Percentiles rank a stretch among this genome's conserved stretches.
Evolutionary conservation across 805 yeast species (phyloP).

Genomic region (Pichia nanzhaoensis): DNA sequence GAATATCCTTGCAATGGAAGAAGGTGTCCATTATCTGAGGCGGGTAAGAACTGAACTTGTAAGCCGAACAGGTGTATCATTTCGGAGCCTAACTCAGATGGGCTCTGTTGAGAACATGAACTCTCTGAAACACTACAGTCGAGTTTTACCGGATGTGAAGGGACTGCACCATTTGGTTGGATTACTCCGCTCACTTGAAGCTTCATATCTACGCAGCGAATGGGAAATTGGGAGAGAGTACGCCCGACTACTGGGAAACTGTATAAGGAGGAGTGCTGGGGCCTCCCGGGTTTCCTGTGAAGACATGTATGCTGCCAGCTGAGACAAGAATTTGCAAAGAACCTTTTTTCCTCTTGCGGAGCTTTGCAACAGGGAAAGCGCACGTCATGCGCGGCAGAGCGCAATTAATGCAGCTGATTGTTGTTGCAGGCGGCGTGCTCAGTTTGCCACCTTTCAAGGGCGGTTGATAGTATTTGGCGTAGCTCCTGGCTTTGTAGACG

Average conservation of each 20-base stretch:
- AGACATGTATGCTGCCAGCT: slow-evolving; percentile 39
- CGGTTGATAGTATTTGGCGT: too few relatives aligned
- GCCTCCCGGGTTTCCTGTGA: slow-evolving; percentile 38
- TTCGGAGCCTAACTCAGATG: slow-evolving; percentile 25
- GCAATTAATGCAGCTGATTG: too few relatives aligned
- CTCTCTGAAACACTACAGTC: slow-evolving; percentile 31
- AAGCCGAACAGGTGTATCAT: slow-evolving; percentile 18
- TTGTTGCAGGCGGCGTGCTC: too few relatives aligned
- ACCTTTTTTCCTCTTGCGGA: too few relatives aligned
- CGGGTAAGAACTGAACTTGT: slow-evolving; percentile 37
- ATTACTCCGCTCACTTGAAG: slow-evolving; percentile 36
- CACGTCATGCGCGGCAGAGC: too few relatives aligned
- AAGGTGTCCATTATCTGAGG: slow-evolving; percentile 40
- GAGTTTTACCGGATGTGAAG: slow-evolving; percentile 29
- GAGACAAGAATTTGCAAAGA: too few relatives aligned
- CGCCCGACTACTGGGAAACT: slow-evolving; percentile 41
- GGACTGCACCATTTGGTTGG: slow-evolving; percentile 35
- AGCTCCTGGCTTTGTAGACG: too few relatives aligned
- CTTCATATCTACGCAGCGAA: slow-evolving; percentile 31
- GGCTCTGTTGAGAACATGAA: slow-evolving; percentile 3
- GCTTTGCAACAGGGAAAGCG: too few relatives aligned
- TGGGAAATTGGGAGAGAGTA: slow-evolving; percentile 57
- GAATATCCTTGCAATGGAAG: slow-evolving; percentile 31
- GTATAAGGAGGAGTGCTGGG: slow-evolving; percentile 49
- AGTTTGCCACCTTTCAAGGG: too few relatives aligned